Base-by-base conservation (phyloP, 2,329 filamentous ascomycete species). In the Cercospora sesami region DNA sequence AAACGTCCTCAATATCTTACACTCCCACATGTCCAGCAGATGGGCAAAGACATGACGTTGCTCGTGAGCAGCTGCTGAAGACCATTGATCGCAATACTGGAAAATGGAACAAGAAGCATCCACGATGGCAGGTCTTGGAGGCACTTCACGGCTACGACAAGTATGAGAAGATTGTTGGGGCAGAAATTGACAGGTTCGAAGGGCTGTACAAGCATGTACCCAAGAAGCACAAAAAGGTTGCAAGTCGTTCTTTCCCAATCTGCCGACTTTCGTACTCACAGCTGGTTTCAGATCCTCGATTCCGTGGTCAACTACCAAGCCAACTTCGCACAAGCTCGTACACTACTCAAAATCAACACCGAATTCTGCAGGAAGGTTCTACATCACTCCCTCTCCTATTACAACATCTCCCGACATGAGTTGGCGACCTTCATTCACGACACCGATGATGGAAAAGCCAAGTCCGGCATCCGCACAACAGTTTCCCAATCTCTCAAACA, bases 331-430 rank as follows among this genome's bases (percentile, higher is more conserved):
- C 45, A 48, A 16, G 67, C 68, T 5, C 66, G 70, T 3, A 87
- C 90, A 63, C 91, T 93, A 42, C 96, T 97, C 70, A 92, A 96
- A 73, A 82, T 84, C 68, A 97, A 97, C 75, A 91, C 93, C 8
- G 86, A 90, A 60, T 85, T 97, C 5, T 90, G 93, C 16, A 88
- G 90, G 67, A 85, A 84, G 5, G 95, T 97, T 69, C 85, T 94
- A 53, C 81, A 83, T 16, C 84, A 84, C 21, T 91, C 90, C 10
- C 45, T 73, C 2, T 9, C 53, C 5, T 73, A 62, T 60, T 73
- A 71, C 39, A 68, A 71, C 58, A 68, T 73, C 18, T 57, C 66
- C 0, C 59, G 68, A 5, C 26, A 62, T 9, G 71, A 73, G 30
- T 59, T 73, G 18, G 63, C 68, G 3, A 45, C 59, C 2, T 73